phyloP scores from a whole-genome alignment of 306 rosid genomes.

The Dalbergia cultrata region DNA sequence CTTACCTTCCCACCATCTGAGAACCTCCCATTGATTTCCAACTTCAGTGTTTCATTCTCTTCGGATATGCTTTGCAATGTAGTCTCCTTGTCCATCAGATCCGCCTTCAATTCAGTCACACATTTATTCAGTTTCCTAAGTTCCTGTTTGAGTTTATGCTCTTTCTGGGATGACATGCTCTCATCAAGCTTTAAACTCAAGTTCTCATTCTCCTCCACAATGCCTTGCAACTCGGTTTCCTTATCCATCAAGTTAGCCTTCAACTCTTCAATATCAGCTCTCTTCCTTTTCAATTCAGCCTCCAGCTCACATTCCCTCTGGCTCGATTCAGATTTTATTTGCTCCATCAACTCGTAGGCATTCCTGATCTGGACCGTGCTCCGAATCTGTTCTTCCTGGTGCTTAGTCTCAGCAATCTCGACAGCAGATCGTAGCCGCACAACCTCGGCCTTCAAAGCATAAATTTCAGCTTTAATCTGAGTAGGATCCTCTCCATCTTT shows the following conservation, averaged over 20 bases:
- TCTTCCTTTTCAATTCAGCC: constrained; percentile 62
- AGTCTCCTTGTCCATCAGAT: constrained; percentile 86
- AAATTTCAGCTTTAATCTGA: constrained; percentile 55
- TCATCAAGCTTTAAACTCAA: constrained; percentile 64
- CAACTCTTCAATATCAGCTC: constrained; percentile 73
- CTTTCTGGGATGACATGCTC: constrained; percentile 57
- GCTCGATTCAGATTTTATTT: constrained; percentile 65
- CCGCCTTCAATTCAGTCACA: constrained; percentile 63
- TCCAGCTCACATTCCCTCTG: constrained; percentile 61
- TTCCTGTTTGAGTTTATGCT: constrained; percentile 61
- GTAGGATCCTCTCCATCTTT: constrained; percentile 42
- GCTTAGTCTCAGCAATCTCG: constrained; percentile 75
- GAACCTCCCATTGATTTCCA: constrained; percentile 62
- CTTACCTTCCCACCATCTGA: constrained; percentile 51
- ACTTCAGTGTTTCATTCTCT: constrained; percentile 77
- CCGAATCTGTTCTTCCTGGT: constrained; percentile 77
- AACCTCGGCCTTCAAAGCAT: constrained; percentile 65
- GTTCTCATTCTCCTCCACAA: constrained; percentile 87
- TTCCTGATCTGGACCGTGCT: constrained; percentile 69
- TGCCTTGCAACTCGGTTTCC: constrained; percentile 92
- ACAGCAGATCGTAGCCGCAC: constrained; percentile 59
- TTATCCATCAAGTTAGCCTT: constrained; percentile 68
- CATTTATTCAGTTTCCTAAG: constrained; percentile 63
- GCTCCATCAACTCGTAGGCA: constrained; percentile 76
- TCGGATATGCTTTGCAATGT: constrained; percentile 79